Conservation (phyloP, 2,329 filamentous ascomycete species). For the Bipolaris bicolor region DNA sequence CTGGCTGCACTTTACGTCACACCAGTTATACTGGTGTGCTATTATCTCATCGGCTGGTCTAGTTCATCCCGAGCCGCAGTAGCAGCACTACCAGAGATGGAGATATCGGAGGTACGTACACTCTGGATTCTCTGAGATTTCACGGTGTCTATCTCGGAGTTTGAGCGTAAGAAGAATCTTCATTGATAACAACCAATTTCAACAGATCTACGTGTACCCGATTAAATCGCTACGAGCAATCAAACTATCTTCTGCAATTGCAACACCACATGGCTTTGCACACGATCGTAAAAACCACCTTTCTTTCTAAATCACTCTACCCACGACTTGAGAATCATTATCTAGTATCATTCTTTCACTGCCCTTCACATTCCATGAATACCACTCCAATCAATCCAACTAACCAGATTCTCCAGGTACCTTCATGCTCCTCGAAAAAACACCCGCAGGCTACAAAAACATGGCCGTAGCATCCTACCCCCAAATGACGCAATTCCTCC, state of each 20-base stretch:
- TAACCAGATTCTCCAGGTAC: conserved; percentile 19
- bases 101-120: conserved; percentile 39
- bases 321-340: neutral
- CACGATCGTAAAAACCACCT: conserved; percentile 49
- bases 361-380: no score
- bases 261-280: conserved; percentile 54
- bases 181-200: conserved; percentile 4
- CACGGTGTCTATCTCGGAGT: no score
- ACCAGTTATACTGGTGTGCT: conserved; percentile 22
- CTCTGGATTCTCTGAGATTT: neutral
- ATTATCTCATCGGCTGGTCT: conserved; percentile 28
- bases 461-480: conserved; percentile 52
- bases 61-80: conserved; percentile 8
- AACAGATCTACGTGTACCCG: conserved; percentile 55
- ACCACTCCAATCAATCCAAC: no score
- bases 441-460: conserved; percentile 47
- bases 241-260: conserved; percentile 46
- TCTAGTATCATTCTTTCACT: neutral
- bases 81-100: neutral
- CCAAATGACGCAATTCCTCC: conserved; percentile 51
- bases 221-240: conserved; percentile 55
- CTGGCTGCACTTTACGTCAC: conserved; percentile 29
- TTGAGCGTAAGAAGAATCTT: neutral
- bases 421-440: conserved; percentile 52
- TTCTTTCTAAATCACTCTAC: neutral